A percentile compares a stretch with the other conserved stretches of the same genome.
phyloP scores from a whole-genome alignment of 306 rosid genomes.

The Cucumis hystrix region DNA sequence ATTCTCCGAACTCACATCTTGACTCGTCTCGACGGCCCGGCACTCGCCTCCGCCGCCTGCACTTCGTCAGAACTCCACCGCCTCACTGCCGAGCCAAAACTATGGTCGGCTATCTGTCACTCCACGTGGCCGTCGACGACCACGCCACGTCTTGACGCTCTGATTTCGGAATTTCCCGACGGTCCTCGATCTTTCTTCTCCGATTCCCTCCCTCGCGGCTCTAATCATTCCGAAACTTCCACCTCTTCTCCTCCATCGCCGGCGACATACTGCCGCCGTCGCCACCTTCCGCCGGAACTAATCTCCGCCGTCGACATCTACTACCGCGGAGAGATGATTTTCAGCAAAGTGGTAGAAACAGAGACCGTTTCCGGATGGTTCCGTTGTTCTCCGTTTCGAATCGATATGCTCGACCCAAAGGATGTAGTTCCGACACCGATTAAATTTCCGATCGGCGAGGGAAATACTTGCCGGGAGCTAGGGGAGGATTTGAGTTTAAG shows the following conservation, averaged over 20 bases:
- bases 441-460: constrained; percentile 9
- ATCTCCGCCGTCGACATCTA: constrained; percentile 63
- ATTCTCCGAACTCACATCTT: constrained; percentile 49
- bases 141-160: constrained; percentile 26
- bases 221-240: not conserved
- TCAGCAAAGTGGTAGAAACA: constrained; percentile 48
- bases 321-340: constrained; percentile 18
- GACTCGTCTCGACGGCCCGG: constrained; percentile 55
- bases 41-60: constrained; percentile 42
- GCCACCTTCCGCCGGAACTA: constrained; percentile 14
- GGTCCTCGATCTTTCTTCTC: constrained; percentile 56
- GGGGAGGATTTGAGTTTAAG: constrained; percentile 31
- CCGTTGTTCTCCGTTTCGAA: constrained; percentile 55
- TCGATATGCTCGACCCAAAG: constrained; percentile 53
- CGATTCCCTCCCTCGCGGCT: constrained; percentile 29
- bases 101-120: constrained; percentile 47
- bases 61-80: constrained; percentile 35
- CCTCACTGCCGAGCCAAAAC: constrained; percentile 23
- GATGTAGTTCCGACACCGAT: constrained; percentile 42
- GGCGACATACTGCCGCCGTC: not conserved
- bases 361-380: constrained; percentile 66
- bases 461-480: constrained; percentile 15
- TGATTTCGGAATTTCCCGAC: constrained; percentile 35
- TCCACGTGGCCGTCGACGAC: constrained; percentile 67
- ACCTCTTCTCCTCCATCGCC: not conserved